Evolutionary conservation across 2,329 filamentous ascomycete genomes (phyloP).

Genomic region (Fusarium begoniae): DNA sequence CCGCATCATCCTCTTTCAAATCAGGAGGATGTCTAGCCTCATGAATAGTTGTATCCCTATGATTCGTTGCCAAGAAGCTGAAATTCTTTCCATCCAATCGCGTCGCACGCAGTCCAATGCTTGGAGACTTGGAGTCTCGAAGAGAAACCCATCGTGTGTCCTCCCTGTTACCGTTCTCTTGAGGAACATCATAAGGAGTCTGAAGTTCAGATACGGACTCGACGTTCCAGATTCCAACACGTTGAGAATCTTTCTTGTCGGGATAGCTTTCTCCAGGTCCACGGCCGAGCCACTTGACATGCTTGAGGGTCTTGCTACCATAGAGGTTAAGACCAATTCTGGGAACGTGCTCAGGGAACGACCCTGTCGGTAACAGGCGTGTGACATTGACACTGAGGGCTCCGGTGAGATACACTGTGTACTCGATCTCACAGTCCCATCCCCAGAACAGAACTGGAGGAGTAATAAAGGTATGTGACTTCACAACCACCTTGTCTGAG

Average conservation of each 20-base stretch:
- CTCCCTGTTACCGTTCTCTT: slow-evolving; percentile 73
- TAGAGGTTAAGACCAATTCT: slow-evolving; percentile 69
- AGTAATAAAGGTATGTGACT: slow-evolving; percentile 63
- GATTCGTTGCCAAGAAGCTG: slow-evolving; percentile 66
- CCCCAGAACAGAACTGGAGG: slow-evolving; percentile 72
- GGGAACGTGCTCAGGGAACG: slow-evolving; percentile 64
- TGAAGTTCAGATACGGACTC: slow-evolving; percentile 59
- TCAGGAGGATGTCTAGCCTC: slow-evolving; percentile 71
- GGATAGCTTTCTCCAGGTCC: slow-evolving; percentile 72
- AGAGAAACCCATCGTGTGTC: slow-evolving; percentile 66
- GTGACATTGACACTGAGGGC: slow-evolving; percentile 56
- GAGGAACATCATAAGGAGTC: slow-evolving; percentile 71
- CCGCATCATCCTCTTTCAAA: slow-evolving; percentile 60
- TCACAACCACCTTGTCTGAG: slow-evolving; percentile 57
- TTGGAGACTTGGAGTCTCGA: slow-evolving; percentile 23
- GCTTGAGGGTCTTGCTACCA: slow-evolving; percentile 56
- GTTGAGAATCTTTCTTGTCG: slow-evolving; percentile 67
- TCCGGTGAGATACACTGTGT: slow-evolving; percentile 59
- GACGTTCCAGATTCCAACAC: slow-evolving; percentile 58
- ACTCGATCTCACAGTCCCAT: slow-evolving; percentile 58
- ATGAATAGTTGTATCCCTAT: slow-evolving; percentile 62
- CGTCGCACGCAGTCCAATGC: slow-evolving; percentile 31
- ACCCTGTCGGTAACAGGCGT: slow-evolving; percentile 56
- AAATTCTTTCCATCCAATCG: slow-evolving; percentile 42
- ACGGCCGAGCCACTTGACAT: slow-evolving; percentile 67